Evolutionary conservation across 2,329 filamentous ascomycete species (phyloP), one percentile per base, ranked within the genome.

Genomic region (Cladosporium sp.): DNA sequence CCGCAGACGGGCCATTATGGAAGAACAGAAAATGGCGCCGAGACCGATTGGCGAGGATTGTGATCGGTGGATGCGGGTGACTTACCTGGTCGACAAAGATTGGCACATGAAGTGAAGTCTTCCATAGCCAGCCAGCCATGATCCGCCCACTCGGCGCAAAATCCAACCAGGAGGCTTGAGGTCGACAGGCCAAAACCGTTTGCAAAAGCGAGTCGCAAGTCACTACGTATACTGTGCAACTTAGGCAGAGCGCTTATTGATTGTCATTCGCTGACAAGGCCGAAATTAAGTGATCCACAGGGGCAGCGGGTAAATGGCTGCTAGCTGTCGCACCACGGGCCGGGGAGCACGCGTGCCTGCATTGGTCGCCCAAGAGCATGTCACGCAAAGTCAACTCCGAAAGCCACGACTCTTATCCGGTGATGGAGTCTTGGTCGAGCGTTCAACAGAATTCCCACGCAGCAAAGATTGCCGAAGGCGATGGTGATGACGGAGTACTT

Each of bases 401-500:
- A 41, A 41, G 45, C 29, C 45, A 48, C 45, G 37, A 48, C 32
- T 30, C 45, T 48, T 34, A 36, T 40, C 44, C 44, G 44, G 34
- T 15, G 32, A n/a, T n/a, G 15, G 32, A n/a, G 15, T 36, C 9
- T 27, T 45, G 32, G 30, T 18, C 12, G 22, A 27, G 37, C 19
- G 29, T 48, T 48, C 45, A 48, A 48, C 45, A 22, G 41, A 39
- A 17, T 30, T 47, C 38, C 12, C 38, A 36, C 22, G 24, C 20
- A 39, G 44, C 44, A 40, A 39, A 47, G 34, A 47, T 40, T 47
- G 44, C 44, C 44, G 44, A 47, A 29, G 44, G 32, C n/a, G 13
- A 36, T 36, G 13, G n/a, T n/a, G 32, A 15, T 15, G 32, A n/a
- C 15, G n/a, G n/a, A n/a, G n/a, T n/a, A n/a, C n/a, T n/a, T n/a